Percentiles rank a stretch among this genome's conserved stretches.
Conservation (phyloP, 2,329 filamentous ascomycete species). For the Leptographium wingfieldii region DNA sequence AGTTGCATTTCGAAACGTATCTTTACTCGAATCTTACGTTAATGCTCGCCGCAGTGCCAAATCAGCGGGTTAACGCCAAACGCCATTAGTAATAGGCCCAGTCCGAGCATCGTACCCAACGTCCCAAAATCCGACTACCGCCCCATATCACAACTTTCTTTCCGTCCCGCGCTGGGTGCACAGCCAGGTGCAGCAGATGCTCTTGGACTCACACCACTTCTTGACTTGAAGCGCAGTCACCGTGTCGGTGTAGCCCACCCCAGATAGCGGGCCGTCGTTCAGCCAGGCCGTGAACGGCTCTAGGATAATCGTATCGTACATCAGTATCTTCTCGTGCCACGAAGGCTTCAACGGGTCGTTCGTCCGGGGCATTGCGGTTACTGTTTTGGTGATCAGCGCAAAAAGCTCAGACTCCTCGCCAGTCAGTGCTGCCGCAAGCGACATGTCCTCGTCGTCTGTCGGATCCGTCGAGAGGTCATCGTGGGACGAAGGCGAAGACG, state of each 20-base stretch:
- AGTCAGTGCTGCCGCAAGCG: constrained; percentile 22
- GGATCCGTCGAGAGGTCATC: not conserved
- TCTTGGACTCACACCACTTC: constrained; percentile 79
- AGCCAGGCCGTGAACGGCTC: constrained; percentile 79
- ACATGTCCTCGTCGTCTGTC: constrained; percentile 7
- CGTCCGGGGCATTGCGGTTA: constrained; percentile 37
- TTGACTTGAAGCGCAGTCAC: constrained; percentile 56
- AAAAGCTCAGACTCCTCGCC: constrained; percentile 35
- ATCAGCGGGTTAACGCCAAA: too few species aligned
- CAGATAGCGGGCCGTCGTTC: constrained; percentile 55
- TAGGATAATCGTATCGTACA: constrained; percentile 82
- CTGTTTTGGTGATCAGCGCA: constrained; percentile 39
- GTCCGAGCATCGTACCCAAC: too few species aligned
- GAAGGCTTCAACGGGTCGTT: constrained; percentile 41
- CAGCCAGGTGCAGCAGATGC: constrained; percentile 71
- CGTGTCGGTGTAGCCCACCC: constrained; percentile 52
- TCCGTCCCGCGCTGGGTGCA: constrained; percentile 39
- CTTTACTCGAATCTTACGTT: too few species aligned
- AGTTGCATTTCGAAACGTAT: too few species aligned
- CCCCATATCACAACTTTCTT: constrained; percentile 25
- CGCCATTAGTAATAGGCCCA: too few species aligned
- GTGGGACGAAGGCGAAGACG: not conserved
- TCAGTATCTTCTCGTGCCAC: constrained; percentile 86
- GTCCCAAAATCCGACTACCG: not conserved
- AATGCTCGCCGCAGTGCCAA: too few species aligned